A percentile compares a stretch with the other conserved stretches of the same genome.
Conservation (phyloP, 2,329 filamentous ascomycete genomes). For the Leptographium radiaticola region DNA sequence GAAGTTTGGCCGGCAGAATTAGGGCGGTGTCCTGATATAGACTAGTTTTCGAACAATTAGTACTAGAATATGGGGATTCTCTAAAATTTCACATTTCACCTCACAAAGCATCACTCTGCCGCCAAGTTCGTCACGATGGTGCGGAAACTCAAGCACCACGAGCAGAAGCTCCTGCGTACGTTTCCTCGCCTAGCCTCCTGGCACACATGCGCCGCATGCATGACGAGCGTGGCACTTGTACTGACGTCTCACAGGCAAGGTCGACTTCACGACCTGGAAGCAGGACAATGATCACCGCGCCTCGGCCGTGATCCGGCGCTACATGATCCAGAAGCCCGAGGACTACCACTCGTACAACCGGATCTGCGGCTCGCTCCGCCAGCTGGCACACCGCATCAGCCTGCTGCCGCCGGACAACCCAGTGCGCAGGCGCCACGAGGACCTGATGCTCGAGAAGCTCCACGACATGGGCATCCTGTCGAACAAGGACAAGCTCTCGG, state of each 20-base stretch:
- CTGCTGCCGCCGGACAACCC: constrained; percentile 69
- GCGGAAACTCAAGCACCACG: constrained; percentile 90
- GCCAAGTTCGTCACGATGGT: constrained; percentile 50
- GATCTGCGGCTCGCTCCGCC: constrained; percentile 71
- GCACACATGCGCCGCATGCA: neutral
- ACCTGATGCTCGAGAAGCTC: constrained; percentile 78
- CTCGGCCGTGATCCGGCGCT: constrained; percentile 62
- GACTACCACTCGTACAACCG: constrained; percentile 62
- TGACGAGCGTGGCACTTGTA: neutral
- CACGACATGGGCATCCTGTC: constrained; percentile 83
- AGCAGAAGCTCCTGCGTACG: constrained; percentile 68
- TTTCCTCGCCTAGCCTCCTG: neutral
- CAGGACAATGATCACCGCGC: constrained; percentile 79
- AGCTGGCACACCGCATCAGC: constrained; percentile 79
- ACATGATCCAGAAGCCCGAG: constrained; percentile 79
- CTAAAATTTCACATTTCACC: neutral
- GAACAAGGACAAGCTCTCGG: constrained; percentile 61
- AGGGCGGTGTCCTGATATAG: too few species aligned
- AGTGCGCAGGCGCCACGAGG: constrained; percentile 71
- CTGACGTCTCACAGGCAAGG: constrained; percentile 25
- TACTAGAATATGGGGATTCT: too few species aligned
- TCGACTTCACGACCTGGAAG: constrained; percentile 92
- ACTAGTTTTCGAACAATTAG: too few species aligned
- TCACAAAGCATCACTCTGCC: too few species aligned
- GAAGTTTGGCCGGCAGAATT: too few species aligned